Conservation (phyloP, 2,329 filamentous ascomycete genomes). For the Nemania sp. region DNA sequence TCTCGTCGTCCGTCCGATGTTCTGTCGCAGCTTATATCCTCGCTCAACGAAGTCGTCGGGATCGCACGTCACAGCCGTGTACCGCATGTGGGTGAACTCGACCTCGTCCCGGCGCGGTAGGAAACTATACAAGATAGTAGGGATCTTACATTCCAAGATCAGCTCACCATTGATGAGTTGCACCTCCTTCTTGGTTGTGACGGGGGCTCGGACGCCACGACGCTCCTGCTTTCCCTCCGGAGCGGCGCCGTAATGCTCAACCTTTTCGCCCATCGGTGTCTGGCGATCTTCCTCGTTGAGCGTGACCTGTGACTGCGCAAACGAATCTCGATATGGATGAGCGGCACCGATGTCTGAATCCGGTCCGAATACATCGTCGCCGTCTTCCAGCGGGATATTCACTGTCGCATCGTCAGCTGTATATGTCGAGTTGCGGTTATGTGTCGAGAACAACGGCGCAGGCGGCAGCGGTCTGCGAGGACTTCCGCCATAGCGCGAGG, state of each 20-base stretch:
- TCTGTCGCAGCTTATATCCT: conserved; percentile 89
- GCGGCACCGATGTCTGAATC: conserved; percentile 58
- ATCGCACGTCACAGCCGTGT: conserved; percentile 93
- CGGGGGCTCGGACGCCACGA: conserved; percentile 81
- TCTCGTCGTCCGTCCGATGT: conserved; percentile 86
- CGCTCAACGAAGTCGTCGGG: conserved; percentile 84
- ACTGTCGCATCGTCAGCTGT: conserved; percentile 72
- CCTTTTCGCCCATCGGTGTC: conserved; percentile 56
- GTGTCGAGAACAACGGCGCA: conserved; percentile 77
- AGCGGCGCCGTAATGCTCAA: conserved; percentile 84
- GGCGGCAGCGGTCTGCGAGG: conserved; percentile 86
- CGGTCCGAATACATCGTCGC: conserved; percentile 76
- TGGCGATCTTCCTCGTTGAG: conserved; percentile 53
- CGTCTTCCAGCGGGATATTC: conserved; percentile 69
- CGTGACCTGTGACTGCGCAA: conserved; percentile 59
- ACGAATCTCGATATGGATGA: conserved; percentile 63
- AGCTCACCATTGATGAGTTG: conserved; percentile 96
- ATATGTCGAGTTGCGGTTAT: conserved; percentile 53
- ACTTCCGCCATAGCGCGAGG: conserved; percentile 85
- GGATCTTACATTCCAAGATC: conserved; percentile 98
- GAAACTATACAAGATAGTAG: conserved; percentile 97
- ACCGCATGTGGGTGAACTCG: conserved; percentile 97
- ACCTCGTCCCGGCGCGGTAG: conserved; percentile 88
- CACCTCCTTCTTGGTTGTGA: conserved; percentile 92
- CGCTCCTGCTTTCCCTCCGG: conserved; percentile 86